Base-by-base conservation (phyloP, 495 filamentous ascomycete genomes). In the Talaromyces stipitatus region DNA sequence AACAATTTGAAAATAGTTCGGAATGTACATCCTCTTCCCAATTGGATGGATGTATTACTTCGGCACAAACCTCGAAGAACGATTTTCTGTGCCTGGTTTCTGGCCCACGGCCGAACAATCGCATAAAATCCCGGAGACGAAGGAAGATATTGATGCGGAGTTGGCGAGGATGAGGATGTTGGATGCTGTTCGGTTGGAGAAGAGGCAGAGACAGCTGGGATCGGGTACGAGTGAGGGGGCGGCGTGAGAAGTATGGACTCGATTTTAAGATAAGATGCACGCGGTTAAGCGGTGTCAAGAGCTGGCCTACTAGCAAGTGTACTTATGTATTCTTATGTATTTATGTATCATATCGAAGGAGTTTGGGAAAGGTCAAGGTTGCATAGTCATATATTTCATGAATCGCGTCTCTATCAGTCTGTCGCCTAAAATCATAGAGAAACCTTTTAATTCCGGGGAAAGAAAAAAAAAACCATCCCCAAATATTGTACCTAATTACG, bases 1-100 rank as follows among this genome's bases (percentile, higher is more conserved):
- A 24, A n/a, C 22, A 4, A 20, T 4, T 23, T 16, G 18, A 57
- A 12, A n/a, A 23, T 12, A 97, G 92, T 97, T 97, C 75, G 91
- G 92, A 75, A 88, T 92, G 81, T 98, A 97, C 77, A 87, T 98
- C 74, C 85, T 97, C 79, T 97, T 98, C 74, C 94, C 94, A 22
- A 97, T 98, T 63, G 91, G 88, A 60, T 89, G 94, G 77, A 98
- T 98, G 94, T 98, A 96, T 79, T 98, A 98, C 76, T 98, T 97
- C 78, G 94, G 94, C 69, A 96, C 91, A 43, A 99, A 99, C 71
- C 89, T 99, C 60, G 94, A 99, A 72, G 81, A 84, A 55, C 86
- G 88, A 58, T 99, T 99, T 77, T 66, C 78, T 45, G 89, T 96
- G 1, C 84, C 87, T 11, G 87, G 87, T 58, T 99, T 99, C 81